Evolutionary conservation across 2,329 filamentous ascomycete species (phyloP), one percentile per base, ranked within the genome.

Genomic region (Camillea tinctor): DNA sequence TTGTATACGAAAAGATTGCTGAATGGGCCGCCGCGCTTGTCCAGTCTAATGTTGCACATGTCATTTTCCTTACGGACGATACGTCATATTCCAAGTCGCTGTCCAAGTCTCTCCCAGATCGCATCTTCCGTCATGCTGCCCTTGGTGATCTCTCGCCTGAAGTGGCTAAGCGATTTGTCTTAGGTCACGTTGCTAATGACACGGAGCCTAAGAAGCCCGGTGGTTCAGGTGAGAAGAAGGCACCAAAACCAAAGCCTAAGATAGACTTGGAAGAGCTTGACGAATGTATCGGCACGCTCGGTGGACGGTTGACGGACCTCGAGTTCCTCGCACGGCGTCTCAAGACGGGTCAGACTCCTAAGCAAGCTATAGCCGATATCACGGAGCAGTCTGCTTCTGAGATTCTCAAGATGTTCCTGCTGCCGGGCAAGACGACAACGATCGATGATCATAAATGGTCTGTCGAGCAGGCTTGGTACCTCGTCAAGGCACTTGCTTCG

Each of bases 311-410:
- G n/a, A 97, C 93, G 0, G 95, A 99, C 71, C 87, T 99, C 20
- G 94, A 98, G 72, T 96, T 95, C 71, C 86, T 99, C 50, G 90
- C 93, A n/a, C 87, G 94, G 40, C 85, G 95, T 19, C 90, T 99
- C 68, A 92, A 92, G 76, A 87, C 90, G 0, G 94, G 95, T 17
- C 93, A 97, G 73, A 89, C 84, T 1, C 95, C 95, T 0, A 84
- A 83, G 64, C 83, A 89, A 66, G 95, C 95, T 2, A 89, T 97
- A 2, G 81, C 87, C 21, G 93, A 97, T 65, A 98, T 99, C 63
- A 90, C 97, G 57, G 88, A 92, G 57, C 92, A 97, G 71, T 90
- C 90, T 19, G 91, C 93, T 0, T 91, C 91, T 0, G 95, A 98
- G 71, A 93, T 98, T 53, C 79, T 97, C 62, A 96, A 97, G 71